Conservation (phyloP, 768 basidiomycete species). For the Trametes villosa region DNA sequence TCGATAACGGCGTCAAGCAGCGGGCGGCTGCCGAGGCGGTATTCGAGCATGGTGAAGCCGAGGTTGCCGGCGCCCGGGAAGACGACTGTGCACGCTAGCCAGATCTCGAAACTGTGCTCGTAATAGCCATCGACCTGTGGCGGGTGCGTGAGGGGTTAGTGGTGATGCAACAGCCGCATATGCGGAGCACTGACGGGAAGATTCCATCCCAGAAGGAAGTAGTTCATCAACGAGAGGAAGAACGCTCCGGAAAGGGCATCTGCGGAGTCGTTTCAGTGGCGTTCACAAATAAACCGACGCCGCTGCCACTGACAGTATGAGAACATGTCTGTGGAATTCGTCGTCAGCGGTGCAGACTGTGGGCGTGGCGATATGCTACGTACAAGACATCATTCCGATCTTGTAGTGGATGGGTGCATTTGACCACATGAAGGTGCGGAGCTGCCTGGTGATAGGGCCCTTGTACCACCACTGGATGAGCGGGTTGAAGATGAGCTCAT, state of each 20-base stretch:
- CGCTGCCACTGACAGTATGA: slow-evolving; percentile 43
- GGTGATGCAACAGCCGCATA: slow-evolving; percentile 30
- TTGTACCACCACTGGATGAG: slow-evolving; percentile 73
- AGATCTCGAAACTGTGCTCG: slow-evolving; percentile 73
- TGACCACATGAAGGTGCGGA: slow-evolving; percentile 79
- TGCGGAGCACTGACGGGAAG: slow-evolving; percentile 39
- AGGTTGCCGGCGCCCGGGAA: slow-evolving; percentile 72
- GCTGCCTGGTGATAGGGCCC: slow-evolving; percentile 84
- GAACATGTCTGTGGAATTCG: slow-evolving; percentile 42
- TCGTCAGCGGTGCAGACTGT: neutral
- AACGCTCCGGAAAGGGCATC: slow-evolving; percentile 69
- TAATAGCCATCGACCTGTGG: slow-evolving; percentile 69
- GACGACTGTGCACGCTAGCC: slow-evolving; percentile 72
- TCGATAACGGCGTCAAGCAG: slow-evolving; percentile 56
- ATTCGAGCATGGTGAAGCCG: slow-evolving; percentile 69
- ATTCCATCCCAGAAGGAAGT: slow-evolving; percentile 61
- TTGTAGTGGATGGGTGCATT: slow-evolving; percentile 82
- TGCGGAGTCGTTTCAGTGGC: slow-evolving; percentile 13
- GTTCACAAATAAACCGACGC: too few relatives aligned
- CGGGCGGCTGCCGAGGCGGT: slow-evolving; percentile 63
- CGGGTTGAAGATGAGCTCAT: slow-evolving; percentile 86
- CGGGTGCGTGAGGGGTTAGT: slow-evolving; percentile 42
- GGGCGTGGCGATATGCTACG: slow-evolving; percentile 33
- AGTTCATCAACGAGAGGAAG: slow-evolving; percentile 68
- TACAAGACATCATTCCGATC: slow-evolving; percentile 75